These are phyloP conservation scores for Firmiana major DNA, from an alignment of 345 rosid species.

Conservation along the genomic window DNA sequence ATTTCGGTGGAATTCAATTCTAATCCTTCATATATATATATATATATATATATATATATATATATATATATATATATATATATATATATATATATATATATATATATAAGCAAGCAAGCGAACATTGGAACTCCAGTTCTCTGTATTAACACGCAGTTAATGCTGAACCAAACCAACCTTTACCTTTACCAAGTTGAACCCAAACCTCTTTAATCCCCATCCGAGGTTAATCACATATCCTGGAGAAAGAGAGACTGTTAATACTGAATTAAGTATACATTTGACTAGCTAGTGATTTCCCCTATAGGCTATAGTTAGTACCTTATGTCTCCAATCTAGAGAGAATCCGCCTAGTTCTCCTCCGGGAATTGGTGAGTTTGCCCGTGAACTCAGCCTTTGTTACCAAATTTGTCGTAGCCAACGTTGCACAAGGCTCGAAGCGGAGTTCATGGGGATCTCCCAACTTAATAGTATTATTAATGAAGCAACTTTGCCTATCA, in stretches of 20 bases:
- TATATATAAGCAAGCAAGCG: too few species aligned
- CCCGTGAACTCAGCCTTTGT: conserved; percentile 18
- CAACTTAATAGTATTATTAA: not conserved
- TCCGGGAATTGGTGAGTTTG: conserved; percentile 1
- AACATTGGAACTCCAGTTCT: too few species aligned
- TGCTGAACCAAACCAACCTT: not conserved
- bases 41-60: too few species aligned
- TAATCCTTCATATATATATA: too few species aligned
- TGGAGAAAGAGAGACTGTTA: not conserved
- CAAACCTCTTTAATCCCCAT: not conserved
- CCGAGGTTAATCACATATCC: not conserved
- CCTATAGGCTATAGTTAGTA: not conserved
- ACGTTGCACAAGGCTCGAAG: conserved; percentile 19
- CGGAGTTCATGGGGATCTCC: conserved; percentile 24
- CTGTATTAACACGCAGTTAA: too few species aligned
- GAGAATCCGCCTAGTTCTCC: conserved; percentile 15
- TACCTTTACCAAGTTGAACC: not conserved
- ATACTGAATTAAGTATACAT: not conserved
- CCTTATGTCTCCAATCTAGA: conserved; percentile 13
- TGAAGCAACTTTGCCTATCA: not conserved
- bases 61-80: too few species aligned
- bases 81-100: too few species aligned
- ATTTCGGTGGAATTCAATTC: too few species aligned
- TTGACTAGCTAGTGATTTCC: not conserved
- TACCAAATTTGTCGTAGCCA: conserved; percentile 12